These are phyloP conservation scores for Zygosaccharomyces siamensis DNA, from an alignment of 805 yeast species.

Conservation along the genomic window DNA sequence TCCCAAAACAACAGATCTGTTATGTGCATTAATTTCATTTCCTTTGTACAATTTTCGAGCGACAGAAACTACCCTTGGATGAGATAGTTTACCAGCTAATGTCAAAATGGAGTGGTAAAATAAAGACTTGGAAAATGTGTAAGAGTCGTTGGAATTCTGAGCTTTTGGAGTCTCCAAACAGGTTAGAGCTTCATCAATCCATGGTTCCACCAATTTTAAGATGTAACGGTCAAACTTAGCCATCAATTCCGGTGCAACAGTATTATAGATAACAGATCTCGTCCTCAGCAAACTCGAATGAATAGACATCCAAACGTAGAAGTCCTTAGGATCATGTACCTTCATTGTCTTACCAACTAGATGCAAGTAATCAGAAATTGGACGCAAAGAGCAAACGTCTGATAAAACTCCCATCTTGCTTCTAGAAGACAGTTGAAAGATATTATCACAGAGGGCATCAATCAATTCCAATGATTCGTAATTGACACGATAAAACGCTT, in stretches of 20 bases:
- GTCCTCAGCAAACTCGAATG: constrained; percentile 17
- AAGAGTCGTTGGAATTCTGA: constrained; percentile 24
- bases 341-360: constrained; percentile 6
- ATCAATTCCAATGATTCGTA: constrained; percentile 43
- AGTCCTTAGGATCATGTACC: constrained; percentile 11
- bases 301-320: constrained; percentile 42
- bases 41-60: constrained; percentile 7
- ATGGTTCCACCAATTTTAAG: constrained; percentile 45
- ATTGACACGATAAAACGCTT: constrained; percentile 51
- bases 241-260: constrained; percentile 21
- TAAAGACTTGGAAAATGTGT: constrained; percentile 23
- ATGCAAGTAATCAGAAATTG: constrained; percentile 34
- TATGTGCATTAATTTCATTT: constrained; percentile 10
- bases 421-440: constrained; percentile 39
- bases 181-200: constrained; percentile 39
- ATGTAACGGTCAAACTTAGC: constrained; percentile 22
- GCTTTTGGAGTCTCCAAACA: constrained; percentile 29
- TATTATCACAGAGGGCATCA: constrained; percentile 38
- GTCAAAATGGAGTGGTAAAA: constrained; percentile 26
- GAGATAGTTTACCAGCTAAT: constrained; percentile 12
- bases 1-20: constrained; percentile 38
- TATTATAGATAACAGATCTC: constrained; percentile 8
- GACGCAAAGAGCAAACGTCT: constrained; percentile 49
- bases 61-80: constrained; percentile 9
- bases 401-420: constrained; percentile 54